These are phyloP conservation scores for Xanthoparmelia taractica DNA, from an alignment of 495 filamentous ascomycete species.

Conservation along the genomic window DNA sequence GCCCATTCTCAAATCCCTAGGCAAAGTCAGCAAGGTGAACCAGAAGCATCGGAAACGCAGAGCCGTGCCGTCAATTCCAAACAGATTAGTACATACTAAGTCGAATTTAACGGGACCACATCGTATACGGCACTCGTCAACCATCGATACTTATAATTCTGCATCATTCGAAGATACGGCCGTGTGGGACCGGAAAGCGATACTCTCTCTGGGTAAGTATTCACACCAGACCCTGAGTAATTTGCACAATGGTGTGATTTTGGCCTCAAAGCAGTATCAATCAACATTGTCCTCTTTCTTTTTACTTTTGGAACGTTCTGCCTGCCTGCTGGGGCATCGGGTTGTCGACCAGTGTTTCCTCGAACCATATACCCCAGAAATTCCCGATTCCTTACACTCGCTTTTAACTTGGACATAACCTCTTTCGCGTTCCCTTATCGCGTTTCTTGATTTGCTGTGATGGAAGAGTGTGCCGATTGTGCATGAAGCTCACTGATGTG, in stretches of 20 bases:
- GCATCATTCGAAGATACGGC: conserved; percentile 17
- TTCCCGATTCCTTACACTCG: too few species aligned
- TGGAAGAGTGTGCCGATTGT: not conserved
- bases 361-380: too few species aligned
- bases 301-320: not conserved
- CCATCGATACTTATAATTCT: conserved; percentile 14
- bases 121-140: conserved; percentile 6
- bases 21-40: not conserved
- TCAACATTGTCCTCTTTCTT: not conserved
- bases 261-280: not conserved
- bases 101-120: too few species aligned
- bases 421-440: not conserved
- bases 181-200: conserved; percentile 22
- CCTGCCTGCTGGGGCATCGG: not conserved
- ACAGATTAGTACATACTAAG: not conserved
- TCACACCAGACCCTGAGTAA: not conserved
- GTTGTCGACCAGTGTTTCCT: not conserved
- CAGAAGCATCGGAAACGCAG: not conserved
- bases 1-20: not conserved
- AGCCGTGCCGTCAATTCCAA: not conserved
- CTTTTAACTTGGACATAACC: not conserved
- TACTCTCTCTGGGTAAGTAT: conserved; percentile 16
- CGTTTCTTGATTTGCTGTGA: not conserved
- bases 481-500: not conserved
- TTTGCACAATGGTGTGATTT: not conserved